Percentiles rank a stretch among this genome's conserved stretches.
Evolutionary conservation across 805 yeast species (phyloP).

Genomic region (Lipomyces yamanashiensis): DNA sequence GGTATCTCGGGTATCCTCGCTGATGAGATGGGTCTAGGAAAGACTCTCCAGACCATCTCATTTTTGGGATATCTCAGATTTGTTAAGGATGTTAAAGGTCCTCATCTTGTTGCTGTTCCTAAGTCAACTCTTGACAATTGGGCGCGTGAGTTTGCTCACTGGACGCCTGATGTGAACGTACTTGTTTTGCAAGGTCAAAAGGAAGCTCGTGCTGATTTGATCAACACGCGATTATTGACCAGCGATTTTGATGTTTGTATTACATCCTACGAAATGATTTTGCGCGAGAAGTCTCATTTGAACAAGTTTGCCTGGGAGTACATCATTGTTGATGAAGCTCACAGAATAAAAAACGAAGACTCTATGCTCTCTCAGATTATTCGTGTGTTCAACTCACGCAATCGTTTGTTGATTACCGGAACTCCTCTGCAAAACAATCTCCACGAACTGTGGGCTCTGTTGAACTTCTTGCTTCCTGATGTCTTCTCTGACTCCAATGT

Average conservation of each 20-base stretch:
- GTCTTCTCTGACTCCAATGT: conserved; percentile 89
- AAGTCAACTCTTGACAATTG: conserved; percentile 95
- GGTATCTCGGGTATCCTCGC: conserved; percentile 91
- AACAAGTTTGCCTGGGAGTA: conserved; percentile 92
- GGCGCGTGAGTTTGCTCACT: conserved; percentile 89
- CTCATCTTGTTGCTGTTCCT: conserved; percentile 89
- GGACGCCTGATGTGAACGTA: conserved; percentile 94
- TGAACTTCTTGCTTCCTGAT: conserved; percentile 90
- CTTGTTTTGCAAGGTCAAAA: conserved; percentile 88
- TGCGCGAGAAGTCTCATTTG: conserved; percentile 80
- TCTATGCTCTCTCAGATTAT: conserved; percentile 91
- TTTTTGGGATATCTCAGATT: conserved; percentile 88
- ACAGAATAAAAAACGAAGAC: conserved; percentile 93
- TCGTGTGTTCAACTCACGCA: conserved; percentile 81
- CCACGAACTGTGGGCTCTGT: conserved; percentile 94
- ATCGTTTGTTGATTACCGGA: conserved; percentile 87
- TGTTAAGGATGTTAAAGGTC: conserved; percentile 79
- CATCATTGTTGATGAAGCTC: conserved; percentile 86
- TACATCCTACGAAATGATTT: conserved; percentile 91
- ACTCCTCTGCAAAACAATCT: conserved; percentile 94
- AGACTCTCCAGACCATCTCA: conserved; percentile 91
- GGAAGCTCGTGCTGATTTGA: conserved; percentile 65
- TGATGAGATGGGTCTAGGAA: conserved; percentile 98
- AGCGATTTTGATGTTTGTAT: conserved; percentile 88
- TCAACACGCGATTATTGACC: conserved; percentile 62